phyloP scores from a whole-genome alignment of 306 rosid species.

The Mimosa pudica region DNA sequence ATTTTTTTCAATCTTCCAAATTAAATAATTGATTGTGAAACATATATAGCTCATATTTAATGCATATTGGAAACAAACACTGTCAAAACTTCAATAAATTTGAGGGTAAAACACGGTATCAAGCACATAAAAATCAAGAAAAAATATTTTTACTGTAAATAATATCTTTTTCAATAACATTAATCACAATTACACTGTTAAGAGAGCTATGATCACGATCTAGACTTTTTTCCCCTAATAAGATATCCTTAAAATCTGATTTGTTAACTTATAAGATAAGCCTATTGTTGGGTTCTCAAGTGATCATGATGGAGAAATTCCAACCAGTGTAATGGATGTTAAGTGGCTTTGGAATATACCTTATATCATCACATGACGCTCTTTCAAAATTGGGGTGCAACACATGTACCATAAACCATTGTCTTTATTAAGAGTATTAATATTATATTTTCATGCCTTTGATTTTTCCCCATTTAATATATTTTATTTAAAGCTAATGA shows the following conservation, averaged over 20 bases:
- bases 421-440: slow-evolving; percentile 7
- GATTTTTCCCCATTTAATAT: neutral
- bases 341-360: slow-evolving; percentile 38
- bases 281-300: neutral
- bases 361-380: slow-evolving; percentile 25
- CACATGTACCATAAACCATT: slow-evolving; percentile 32
- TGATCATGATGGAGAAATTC: neutral
- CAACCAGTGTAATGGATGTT: slow-evolving; percentile 35
- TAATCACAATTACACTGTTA: neutral
- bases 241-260: neutral
- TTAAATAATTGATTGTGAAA: no score
- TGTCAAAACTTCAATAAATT: neutral
- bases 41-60: no score
- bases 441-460: neutral
- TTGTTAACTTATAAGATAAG: neutral
- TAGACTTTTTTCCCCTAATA: neutral
- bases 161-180: neutral
- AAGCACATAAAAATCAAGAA: neutral
- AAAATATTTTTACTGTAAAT: neutral
- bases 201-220: neutral
- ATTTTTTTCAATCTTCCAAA: no score
- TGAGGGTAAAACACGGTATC: neutral
- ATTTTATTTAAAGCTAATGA: slow-evolving; percentile 8
- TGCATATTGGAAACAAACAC: neutral
- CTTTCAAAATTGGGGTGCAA: slow-evolving; percentile 36